Percentiles rank a stretch among this genome's conserved stretches.
These are phyloP conservation scores for Penicillium sp. DNA, from an alignment of 2,329 filamentous ascomycete species.

Conservation along the genomic window DNA sequence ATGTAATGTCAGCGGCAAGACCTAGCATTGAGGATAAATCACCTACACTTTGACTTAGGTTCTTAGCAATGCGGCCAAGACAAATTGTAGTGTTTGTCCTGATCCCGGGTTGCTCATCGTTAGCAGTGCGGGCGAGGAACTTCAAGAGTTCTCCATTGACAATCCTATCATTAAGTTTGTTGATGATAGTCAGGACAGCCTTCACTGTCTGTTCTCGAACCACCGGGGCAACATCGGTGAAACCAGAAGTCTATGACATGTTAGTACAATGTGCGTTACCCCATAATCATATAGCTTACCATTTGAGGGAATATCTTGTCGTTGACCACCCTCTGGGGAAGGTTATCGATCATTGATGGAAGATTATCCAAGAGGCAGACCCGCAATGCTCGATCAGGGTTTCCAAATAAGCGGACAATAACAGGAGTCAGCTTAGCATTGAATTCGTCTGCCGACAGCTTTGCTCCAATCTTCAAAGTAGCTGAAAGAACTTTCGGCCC, in stretches of 20 bases:
- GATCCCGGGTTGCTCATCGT: slow-evolving; percentile 96
- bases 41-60: slow-evolving; percentile 64
- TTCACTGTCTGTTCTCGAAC: slow-evolving; percentile 96
- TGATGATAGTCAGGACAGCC: slow-evolving; percentile 80
- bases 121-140: slow-evolving; percentile 90
- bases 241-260: slow-evolving; percentile 73
- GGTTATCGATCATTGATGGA: slow-evolving; percentile 83
- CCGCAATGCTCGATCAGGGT: slow-evolving; percentile 85
- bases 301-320: slow-evolving; percentile 97
- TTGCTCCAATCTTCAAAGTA: slow-evolving; percentile 86
- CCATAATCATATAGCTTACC: slow-evolving; percentile 48
- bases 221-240: slow-evolving; percentile 85
- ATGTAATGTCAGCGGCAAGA: slow-evolving; percentile 25
- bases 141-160: slow-evolving; percentile 91
- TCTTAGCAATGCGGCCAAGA: slow-evolving; percentile 90
- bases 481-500: slow-evolving; percentile 86
- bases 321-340: slow-evolving; percentile 85
- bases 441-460: slow-evolving; percentile 87
- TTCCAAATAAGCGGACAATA: slow-evolving; percentile 80
- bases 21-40: background rate
- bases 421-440: slow-evolving; percentile 80
- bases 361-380: slow-evolving; percentile 89
- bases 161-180: slow-evolving; percentile 85
- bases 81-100: slow-evolving; percentile 98
- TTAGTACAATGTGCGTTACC: slow-evolving; percentile 1